Evolutionary conservation across 164 flowering plant species (phyloP).

Genomic region (Aristolochia contorta): DNA sequence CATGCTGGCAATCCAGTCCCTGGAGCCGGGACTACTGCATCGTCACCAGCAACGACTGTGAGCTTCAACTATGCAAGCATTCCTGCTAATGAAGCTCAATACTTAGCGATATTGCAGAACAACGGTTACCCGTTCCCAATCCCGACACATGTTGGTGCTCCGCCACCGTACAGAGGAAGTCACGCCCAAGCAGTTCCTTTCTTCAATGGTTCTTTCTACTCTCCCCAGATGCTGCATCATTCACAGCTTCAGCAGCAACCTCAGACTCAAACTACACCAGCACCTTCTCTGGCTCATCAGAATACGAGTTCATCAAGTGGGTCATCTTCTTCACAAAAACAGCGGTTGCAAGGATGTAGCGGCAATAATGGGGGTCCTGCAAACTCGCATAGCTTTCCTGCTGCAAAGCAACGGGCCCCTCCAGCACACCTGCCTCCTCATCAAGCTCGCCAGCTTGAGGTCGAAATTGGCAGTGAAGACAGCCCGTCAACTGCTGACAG

Average conservation of each 20-base stretch:
- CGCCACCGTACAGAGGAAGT: constrained; percentile 55
- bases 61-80: constrained; percentile 67
- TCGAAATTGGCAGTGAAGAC: constrained; percentile 51
- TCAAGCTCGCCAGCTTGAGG: constrained; percentile 44
- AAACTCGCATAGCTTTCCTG: constrained; percentile 36
- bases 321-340: constrained; percentile 80
- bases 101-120: constrained; percentile 74
- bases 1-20: constrained; percentile 29
- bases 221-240: constrained; percentile 91
- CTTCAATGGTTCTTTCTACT: constrained; percentile 69
- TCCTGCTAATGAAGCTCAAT: constrained; percentile 73
- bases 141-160: constrained; percentile 65
- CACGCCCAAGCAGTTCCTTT: constrained; percentile 67
- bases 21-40: constrained; percentile 19
- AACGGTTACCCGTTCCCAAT: constrained; percentile 71
- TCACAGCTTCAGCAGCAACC: constrained; percentile 66
- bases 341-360: constrained; percentile 35
- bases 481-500: constrained; percentile 71
- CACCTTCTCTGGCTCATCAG: constrained; percentile 27
- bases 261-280: constrained; percentile 19
- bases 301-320: constrained; percentile 58
- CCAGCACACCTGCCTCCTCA: constrained; percentile 22
- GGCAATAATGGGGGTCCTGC: constrained; percentile 30
- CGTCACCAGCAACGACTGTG: constrained; percentile 39
- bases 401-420: constrained; percentile 36